Base-by-base conservation (phyloP, 2,329 filamentous ascomycete species). In the Allantophomopsis cytisporea region DNA sequence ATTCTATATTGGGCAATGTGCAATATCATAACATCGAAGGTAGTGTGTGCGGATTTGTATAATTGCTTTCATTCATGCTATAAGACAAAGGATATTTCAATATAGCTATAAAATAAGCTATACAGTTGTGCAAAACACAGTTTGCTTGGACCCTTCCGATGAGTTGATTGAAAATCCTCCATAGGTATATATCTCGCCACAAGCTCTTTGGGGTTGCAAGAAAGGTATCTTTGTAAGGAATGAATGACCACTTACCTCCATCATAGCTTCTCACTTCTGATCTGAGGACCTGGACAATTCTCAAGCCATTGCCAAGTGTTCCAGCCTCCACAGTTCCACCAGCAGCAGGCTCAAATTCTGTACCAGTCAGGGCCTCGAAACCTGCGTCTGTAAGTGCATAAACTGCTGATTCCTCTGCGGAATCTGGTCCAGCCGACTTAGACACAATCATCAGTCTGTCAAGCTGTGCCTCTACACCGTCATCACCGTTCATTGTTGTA, bases 241-340 rank as follows among this genome's bases (percentile, higher is more conserved):
- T 28, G 23, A 28, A 8, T 28, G 23, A 12, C 23, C 23, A 40
- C 79, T 69, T 60, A 89, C 85, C 80, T 59, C 80, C 80, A 57
- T 96, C 88, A 51, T 95, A 98, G 44, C 82, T 89, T 43, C 89
- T 74, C 17, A 96, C 76, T 53, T 96, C 89, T 2, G 79, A 85
- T 47, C 80, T 83, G 39, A 94, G 68, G 2, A 94, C 80, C 54
- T 96, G 91, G 13, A 96, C 80, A 28, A 96, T 79, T 42, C 86
- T 76, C 54, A 74, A 83, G 43, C 83, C 77, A 38, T 75, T 74
- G n/a, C 82, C 83, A 58, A 98, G 75, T 0, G 81, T 83, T 13
- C 84, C 85, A 14, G 91, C 82, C 49, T 93, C 83, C 36, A 96
- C 70, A 0, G 91, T 95, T 23, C 80, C 75, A 18, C 88, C 91